Evolutionary conservation across 2,329 filamentous ascomycete species (phyloP).

Genomic region (Ophiostoma ips): DNA sequence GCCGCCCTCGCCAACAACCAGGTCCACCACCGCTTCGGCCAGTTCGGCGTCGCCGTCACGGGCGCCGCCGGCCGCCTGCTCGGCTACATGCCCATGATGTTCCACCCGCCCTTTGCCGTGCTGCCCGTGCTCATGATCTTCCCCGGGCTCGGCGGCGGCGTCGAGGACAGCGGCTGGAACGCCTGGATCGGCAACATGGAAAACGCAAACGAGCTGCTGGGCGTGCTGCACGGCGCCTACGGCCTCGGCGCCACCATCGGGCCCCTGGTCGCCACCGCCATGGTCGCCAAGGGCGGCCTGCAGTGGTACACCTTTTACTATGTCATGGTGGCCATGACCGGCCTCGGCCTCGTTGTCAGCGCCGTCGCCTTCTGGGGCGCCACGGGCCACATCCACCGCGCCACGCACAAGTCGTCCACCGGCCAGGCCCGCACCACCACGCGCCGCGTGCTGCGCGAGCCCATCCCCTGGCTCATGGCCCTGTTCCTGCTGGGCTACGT

Average conservation of each 20-base stretch:
- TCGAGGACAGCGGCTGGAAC: constrained; percentile 48
- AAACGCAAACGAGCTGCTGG: constrained; percentile 58
- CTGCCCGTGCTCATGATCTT: constrained; percentile 52
- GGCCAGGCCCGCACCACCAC: constrained; percentile 31
- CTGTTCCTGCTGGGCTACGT: constrained; percentile 68
- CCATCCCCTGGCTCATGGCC: constrained; percentile 57
- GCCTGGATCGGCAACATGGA: constrained; percentile 57
- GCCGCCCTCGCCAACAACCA: constrained; percentile 51
- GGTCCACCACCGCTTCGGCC: constrained; percentile 51
- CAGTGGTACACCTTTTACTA: constrained; percentile 68
- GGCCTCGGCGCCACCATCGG: constrained; percentile 56
- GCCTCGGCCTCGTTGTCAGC: constrained; percentile 39
- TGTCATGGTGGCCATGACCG: constrained; percentile 49
- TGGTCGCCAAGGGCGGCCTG: constrained; percentile 49
- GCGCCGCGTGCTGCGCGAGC: constrained; percentile 29
- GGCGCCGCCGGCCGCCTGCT: constrained; percentile 48
- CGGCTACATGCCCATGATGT: constrained; percentile 48
- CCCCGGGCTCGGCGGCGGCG: constrained; percentile 57
- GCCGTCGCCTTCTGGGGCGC: constrained; percentile 48
- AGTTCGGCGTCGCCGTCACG: constrained; percentile 56
- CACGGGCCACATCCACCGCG: constrained; percentile 43
- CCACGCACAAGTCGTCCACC: constrained; percentile 17
- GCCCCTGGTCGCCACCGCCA: constrained; percentile 56
- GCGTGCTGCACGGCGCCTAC: constrained; percentile 59
- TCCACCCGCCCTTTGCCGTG: constrained; percentile 56